Evolutionary conservation across 768 basidiomycete species (phyloP), one percentile per base, ranked within the genome.

Genomic region (Collybia sordida): DNA sequence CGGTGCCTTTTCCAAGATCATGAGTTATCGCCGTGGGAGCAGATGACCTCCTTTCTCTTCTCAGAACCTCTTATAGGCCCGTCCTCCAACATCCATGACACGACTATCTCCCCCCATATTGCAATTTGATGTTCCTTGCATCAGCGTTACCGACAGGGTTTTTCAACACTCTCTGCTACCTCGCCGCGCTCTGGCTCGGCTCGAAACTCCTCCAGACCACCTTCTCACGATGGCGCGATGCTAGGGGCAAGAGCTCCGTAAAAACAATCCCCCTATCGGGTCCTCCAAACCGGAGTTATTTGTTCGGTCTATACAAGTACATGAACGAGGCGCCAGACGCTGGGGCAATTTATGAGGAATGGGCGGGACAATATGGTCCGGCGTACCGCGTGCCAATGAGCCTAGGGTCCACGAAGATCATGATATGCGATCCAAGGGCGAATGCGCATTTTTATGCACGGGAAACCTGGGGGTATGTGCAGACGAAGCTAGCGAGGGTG

Each of bases 401-500:
- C 0, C 51, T 80, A 6, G 75, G 74, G 0, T 56, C 66, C 0
- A 60, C 45, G 7, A 56, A 54, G 4, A 56, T 80, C 19, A 57
- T 76, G 3, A 59, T 80, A 4, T 28, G 27, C 27, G 80, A 80
- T 53, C 74, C 74, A 2, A 81, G 75, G 61, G 81, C 82, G 0
- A 62, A 78, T 18, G 67, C 73, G 0, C 79, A 84, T 53, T 72
- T 80, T 36, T 79, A 72, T 50, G 66, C 74, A 11, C 70, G 63
- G 47, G 82, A 83, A 43, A 77, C 81, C 0, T 78, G 65, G 39
- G 68, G 65, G 0, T 84, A 84, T 53, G 60, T 72, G 0, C 74
- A 74, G 28, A 72, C 70, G 0, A 64, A 61, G 2, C 54, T 73
- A 12, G 52, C 62, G 3, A 71, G 61, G 38, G 28, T 56, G 1